Conservation (phyloP, 139 green algal genomes). For the Chlamydomonas sp. region DNA sequence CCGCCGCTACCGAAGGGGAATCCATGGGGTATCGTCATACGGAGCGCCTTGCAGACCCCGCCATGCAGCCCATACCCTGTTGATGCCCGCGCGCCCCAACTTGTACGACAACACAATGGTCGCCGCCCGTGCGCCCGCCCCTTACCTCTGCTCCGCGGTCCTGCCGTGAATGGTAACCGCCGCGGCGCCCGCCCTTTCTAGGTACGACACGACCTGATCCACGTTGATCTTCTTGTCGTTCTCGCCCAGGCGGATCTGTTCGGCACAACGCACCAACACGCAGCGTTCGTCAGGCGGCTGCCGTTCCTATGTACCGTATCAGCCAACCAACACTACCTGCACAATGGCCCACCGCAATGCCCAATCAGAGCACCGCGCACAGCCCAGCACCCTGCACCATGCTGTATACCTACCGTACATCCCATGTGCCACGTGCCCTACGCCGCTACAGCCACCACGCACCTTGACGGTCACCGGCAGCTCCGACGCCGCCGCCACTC, state of each 20-base stretch:
- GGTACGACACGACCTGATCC: constrained; percentile 58
- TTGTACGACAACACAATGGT: neutral
- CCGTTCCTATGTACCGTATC: too few species aligned
- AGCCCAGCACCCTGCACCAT: too few species aligned
- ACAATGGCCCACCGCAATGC: too few species aligned
- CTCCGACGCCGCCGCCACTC: constrained; percentile 66
- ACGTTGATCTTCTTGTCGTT: constrained; percentile 75
- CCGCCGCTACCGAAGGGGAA: constrained; percentile 14
- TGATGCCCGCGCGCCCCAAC: neutral
- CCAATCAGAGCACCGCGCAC: too few species aligned
- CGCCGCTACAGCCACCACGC: constrained; percentile 24
- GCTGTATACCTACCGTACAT: too few species aligned
- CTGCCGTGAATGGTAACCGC: constrained; percentile 87
- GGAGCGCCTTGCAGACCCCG: neutral
- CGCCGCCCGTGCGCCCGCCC: neutral
- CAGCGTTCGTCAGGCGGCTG: too few species aligned
- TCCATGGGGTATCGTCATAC: neutral
- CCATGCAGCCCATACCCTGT: neutral
- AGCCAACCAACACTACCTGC: too few species aligned
- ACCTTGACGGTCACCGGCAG: constrained; percentile 91
- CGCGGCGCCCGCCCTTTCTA: constrained; percentile 75
- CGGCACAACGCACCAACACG: neutral
- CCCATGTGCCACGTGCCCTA: neutral
- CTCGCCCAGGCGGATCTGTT: constrained; percentile 59
- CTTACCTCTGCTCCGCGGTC: constrained; percentile 84